Evolutionary conservation across 2,329 filamentous ascomycete species (phyloP).

Genomic region (Monilinia aucupariae): DNA sequence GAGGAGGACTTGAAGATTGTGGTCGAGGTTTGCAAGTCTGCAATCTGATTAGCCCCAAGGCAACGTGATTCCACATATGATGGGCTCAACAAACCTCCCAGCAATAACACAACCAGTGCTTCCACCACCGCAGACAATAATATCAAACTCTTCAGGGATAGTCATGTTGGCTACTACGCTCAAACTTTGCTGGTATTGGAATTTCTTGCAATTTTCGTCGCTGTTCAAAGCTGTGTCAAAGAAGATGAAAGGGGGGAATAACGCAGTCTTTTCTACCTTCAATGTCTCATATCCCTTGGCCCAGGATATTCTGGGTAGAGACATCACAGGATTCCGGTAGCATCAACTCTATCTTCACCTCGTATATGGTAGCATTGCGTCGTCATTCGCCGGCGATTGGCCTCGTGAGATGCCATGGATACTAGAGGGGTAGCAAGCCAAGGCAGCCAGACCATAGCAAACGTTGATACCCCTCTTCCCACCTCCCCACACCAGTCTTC

Average conservation of each 20-base stretch:
- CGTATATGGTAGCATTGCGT: background rate
- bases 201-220: background rate
- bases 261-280: background rate
- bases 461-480: constrained; percentile 13
- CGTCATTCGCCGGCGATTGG: background rate
- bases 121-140: constrained; percentile 47
- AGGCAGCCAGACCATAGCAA: background rate
- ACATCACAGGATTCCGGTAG: background rate
- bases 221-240: background rate
- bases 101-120: constrained; percentile 47
- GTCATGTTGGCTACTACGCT: constrained; percentile 23
- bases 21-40: constrained; percentile 44
- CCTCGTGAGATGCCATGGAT: background rate
- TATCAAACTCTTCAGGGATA: constrained; percentile 42
- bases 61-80: background rate
- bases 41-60: constrained; percentile 23
- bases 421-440: background rate
- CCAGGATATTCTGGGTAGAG: background rate
- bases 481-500: background rate
- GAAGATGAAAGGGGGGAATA: background rate
- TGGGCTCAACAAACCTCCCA: constrained; percentile 34
- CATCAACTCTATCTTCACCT: background rate
- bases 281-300: background rate
- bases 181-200: background rate
- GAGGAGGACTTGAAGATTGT: constrained; percentile 44